These are phyloP conservation scores for Nemania diffusa DNA, from an alignment of 2,329 filamentous ascomycete species.

Conservation along the genomic window DNA sequence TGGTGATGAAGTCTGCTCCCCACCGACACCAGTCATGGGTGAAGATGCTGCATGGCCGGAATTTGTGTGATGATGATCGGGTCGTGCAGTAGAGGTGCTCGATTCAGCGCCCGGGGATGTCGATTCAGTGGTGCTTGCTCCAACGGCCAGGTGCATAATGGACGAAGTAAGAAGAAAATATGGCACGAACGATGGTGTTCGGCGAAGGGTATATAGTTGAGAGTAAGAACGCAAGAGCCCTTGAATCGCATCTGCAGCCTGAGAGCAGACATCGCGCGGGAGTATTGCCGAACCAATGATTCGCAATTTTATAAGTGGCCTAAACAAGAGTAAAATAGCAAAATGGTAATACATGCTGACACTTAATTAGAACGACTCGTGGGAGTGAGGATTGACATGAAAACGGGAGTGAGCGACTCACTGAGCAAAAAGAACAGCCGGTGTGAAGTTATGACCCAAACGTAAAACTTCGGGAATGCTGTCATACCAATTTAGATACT, in stretches of 20 bases:
- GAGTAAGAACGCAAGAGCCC: slow-evolving; percentile 66
- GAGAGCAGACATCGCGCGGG: slow-evolving; percentile 73
- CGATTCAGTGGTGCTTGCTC: slow-evolving; percentile 50
- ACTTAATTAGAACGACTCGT: background rate
- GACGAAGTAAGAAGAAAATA: slow-evolving; percentile 70
- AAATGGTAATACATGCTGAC: slow-evolving; percentile 76
- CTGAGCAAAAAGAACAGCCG: slow-evolving; percentile 79
- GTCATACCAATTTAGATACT: slow-evolving; percentile 78
- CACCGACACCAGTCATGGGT: slow-evolving; percentile 17
- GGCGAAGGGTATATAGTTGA: slow-evolving; percentile 66
- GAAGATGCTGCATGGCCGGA: slow-evolving; percentile 29
- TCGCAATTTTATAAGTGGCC: slow-evolving; percentile 73
- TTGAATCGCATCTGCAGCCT: slow-evolving; percentile 69
- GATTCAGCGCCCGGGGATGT: slow-evolving; percentile 39
- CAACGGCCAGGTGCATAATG: slow-evolving; percentile 70
- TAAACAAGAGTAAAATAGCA: slow-evolving; percentile 76
- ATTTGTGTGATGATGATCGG: slow-evolving; percentile 30
- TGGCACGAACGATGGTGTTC: slow-evolving; percentile 69
- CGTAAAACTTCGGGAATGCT: slow-evolving; percentile 71
- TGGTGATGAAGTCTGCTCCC: slow-evolving; percentile 33
- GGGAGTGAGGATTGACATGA: background rate
- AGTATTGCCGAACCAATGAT: slow-evolving; percentile 72
- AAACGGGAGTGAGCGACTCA: slow-evolving; percentile 57
- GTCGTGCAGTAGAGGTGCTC: slow-evolving; percentile 40
- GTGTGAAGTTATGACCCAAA: slow-evolving; percentile 75